Evolutionary conservation across 805 yeast genomes (phyloP), one percentile per base, ranked within the genome.

Genomic region (Saturnispora galanensis): DNA sequence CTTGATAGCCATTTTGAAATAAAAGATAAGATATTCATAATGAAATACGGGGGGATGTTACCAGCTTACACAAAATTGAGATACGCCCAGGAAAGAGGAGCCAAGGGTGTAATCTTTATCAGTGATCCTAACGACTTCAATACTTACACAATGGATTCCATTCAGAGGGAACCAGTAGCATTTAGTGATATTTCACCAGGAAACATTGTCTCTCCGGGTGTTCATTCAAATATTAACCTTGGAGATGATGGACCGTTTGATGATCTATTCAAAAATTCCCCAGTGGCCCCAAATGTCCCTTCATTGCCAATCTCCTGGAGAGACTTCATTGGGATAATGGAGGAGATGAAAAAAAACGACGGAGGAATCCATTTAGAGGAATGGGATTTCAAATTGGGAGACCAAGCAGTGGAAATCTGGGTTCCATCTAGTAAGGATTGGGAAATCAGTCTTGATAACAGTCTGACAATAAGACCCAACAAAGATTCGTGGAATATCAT

Each of bases 401-500:
- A 47, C 17, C 35, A 50, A 9, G 50, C 57, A 1, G 51, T 56
- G 8, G 71, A 68, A 43, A 62, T 69, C 53, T 73, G 74, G 74
- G 60, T 75, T 2, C 77, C 26, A 2, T 21, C 78, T 1, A 58
- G 58, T 17, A 57, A 57, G 1, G 53, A 54, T 26, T 58, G 52
- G 6, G 45, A 47, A 8, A 31, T 61, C 31, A 55, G 55, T n/a
- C 34, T 61, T 11, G 38, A 49, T 2, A 68, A 69, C 56, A 67
- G 55, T 4, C 73, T 77, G 8, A 66, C 68, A 2, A 63, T 68
- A 46, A 59, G 78, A 56, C 65, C 73, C 35, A 62, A 73, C 4
- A 95, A 90, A 50, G 74, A 76, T 15, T 67, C 83, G 3, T 79
- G 93, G 85, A 85, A 88, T 56, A 77, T 89, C 1, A 58, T 86